Evolutionary conservation across 352 stramenopile genomes (phyloP).

Genomic region (Aphanomyces astaci): DNA sequence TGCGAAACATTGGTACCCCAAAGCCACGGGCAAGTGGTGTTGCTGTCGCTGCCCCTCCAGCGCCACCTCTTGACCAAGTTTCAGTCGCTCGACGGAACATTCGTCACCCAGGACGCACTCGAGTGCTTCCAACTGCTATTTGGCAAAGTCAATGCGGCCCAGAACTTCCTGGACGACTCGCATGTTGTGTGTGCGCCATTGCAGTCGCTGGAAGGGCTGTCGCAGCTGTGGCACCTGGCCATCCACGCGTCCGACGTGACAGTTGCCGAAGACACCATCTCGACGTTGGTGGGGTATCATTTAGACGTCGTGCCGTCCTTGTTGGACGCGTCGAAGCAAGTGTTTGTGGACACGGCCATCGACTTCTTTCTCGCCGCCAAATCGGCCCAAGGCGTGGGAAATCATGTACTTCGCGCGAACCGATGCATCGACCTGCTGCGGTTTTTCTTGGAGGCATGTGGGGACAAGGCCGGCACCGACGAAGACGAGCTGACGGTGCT

Average conservation of each 20-base stretch:
- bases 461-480: constrained; percentile 16
- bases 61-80: constrained; percentile 43
- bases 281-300: constrained; percentile 44
- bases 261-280: constrained; percentile 59
- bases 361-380: constrained; percentile 34
- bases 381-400: background rate
- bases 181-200: constrained; percentile 1
- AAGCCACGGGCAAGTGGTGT: background rate
- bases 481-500: background rate
- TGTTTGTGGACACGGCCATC: constrained; percentile 60
- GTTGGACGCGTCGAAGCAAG: constrained; percentile 26
- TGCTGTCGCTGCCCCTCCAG: constrained; percentile 30
- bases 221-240: constrained; percentile 55
- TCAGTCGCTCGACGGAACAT: constrained; percentile 25
- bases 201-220: constrained; percentile 36
- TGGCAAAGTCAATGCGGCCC: constrained; percentile 41
- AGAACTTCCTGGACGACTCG: background rate
- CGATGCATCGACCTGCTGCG: constrained; percentile 59
- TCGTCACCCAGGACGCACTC: constrained; percentile 40
- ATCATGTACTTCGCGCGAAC: constrained; percentile 30
- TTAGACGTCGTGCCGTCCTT: constrained; percentile 38
- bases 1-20: constrained; percentile 26
- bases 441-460: constrained; percentile 55
- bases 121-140: constrained; percentile 71
- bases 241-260: constrained; percentile 32